These are phyloP conservation scores for Dichotomopilus funicola DNA, from an alignment of 2,329 filamentous ascomycete species.

Conservation along the genomic window DNA sequence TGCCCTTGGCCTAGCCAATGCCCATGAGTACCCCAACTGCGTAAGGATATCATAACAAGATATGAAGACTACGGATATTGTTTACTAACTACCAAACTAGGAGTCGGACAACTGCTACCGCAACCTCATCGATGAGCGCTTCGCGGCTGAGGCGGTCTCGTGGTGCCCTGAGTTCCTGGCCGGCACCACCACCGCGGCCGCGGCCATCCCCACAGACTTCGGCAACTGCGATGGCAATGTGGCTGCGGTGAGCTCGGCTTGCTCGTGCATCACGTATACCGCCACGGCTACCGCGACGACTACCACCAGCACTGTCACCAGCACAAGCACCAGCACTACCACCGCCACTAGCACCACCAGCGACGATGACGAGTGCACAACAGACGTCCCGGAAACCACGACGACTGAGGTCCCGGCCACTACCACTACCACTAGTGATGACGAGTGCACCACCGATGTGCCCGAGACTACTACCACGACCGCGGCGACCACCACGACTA, in stretches of 20 bases:
- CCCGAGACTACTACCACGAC: slow-evolving; percentile 4
- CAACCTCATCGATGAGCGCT: slow-evolving; percentile 20
- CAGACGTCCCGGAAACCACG: neutral
- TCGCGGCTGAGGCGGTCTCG: slow-evolving; percentile 12
- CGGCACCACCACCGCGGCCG: slow-evolving; percentile 17
- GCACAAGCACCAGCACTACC: slow-evolving; percentile 2
- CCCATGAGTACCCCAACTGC: slow-evolving; percentile 22
- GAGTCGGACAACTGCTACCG: slow-evolving; percentile 24
- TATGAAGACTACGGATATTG: neutral
- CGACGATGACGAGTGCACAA: too few relatives aligned
- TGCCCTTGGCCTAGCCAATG: slow-evolving; percentile 18
- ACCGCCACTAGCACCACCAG: slow-evolving; percentile 6
- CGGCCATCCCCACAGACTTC: slow-evolving; percentile 22
- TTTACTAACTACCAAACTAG: slow-evolving; percentile 9
- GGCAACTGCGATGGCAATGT: slow-evolving; percentile 21
- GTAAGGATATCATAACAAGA: slow-evolving; percentile 7
- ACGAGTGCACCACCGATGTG: slow-evolving; percentile 22
- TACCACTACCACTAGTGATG: slow-evolving; percentile 1
- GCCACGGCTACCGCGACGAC: slow-evolving; percentile 1
- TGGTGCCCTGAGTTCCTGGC: slow-evolving; percentile 23
- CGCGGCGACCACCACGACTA: neutral
- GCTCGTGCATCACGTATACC: slow-evolving; percentile 26
- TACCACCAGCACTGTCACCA: neutral
- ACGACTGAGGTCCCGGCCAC: neutral
- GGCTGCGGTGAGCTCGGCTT: slow-evolving; percentile 24